Base-by-base conservation (phyloP, 2,329 filamentous ascomycete species). In the Arthrinium puccinioides region DNA sequence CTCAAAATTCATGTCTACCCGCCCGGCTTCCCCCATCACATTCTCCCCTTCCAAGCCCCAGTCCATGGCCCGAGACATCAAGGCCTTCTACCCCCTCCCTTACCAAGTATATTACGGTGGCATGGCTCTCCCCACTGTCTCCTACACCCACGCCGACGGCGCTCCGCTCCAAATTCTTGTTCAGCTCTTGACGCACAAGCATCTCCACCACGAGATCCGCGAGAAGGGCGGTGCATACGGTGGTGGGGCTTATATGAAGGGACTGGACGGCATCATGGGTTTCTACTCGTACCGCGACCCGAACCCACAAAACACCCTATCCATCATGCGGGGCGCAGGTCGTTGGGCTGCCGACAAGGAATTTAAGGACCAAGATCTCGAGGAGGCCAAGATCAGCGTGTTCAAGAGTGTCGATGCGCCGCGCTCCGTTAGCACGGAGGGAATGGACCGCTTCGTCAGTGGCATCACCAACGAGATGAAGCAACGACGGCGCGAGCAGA, bases 211-310 rank as follows among this genome's bases (percentile, higher is more conserved):
- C 49, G 92, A 97, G 61, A 96, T 98, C 47, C 85, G 92, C 38
- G 92, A 98, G 57, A 97, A 97, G 63, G 92, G 92, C 21, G 92
- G 92, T 25, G 92, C 92, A 0, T 98, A 98, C 50, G 92, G 92
- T 30, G 92, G 87, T 16, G 88, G 89, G 11, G 90, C 92, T 2
- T 90, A 87, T 57, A 82, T 84, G 30, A 79, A 81, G 18, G 77
- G 84, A 0, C 66, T 95, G 7, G 83, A 87, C 48, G 90, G 89
- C 18, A 61, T 94, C 1, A 97, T 98, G 50, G 87, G 87, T 13
- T 94, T 96, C 66, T 96, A 94, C 65, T 90, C 86, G 30, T 98
- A 98, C 70, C 85, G 92, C 36, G 92, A 98, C 57, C 92, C 92
- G 3, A 96, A 97, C 56, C 90, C 92, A 1, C 71, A 82, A 44